phyloP scores from a whole-genome alignment of 2,329 filamentous ascomycete genomes.

The Colletotrichum brevisporum region DNA sequence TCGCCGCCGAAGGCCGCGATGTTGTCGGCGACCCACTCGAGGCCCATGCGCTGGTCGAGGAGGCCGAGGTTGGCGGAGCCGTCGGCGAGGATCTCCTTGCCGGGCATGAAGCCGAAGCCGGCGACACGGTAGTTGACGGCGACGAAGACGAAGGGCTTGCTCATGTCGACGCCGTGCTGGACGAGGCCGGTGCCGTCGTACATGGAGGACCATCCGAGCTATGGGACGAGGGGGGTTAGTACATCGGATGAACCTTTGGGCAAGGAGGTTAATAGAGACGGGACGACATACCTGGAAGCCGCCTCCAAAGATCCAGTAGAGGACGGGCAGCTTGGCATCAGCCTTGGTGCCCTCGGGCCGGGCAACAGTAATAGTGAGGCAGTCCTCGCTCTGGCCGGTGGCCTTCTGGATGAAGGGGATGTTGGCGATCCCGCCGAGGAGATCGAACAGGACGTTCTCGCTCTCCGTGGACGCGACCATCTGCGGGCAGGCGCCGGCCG shows the following conservation, averaged over 20 bases:
- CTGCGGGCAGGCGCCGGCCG: conserved; percentile 70
- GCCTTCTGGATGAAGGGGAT: conserved; percentile 60
- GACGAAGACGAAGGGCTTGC: conserved; percentile 74
- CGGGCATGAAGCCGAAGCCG: conserved; percentile 73
- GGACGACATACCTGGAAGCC: conserved; percentile 54
- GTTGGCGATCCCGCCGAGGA: conserved; percentile 56
- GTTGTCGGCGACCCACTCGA: conserved; percentile 76
- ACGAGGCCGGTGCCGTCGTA: conserved; percentile 56
- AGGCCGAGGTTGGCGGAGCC: conserved; percentile 72
- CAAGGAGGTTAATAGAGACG: neutral
- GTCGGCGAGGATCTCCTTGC: conserved; percentile 67
- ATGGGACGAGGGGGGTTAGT: neutral
- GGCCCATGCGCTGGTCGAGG: conserved; percentile 70
- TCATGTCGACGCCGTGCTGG: conserved; percentile 52
- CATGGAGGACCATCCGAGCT: conserved; percentile 49
- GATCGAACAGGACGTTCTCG: conserved; percentile 49
- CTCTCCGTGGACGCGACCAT: conserved; percentile 54
- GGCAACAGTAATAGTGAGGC: conserved; percentile 63
- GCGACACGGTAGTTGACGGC: conserved; percentile 75
- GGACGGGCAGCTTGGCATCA: conserved; percentile 64
- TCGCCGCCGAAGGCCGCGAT: conserved; percentile 77
- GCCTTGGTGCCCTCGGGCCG: conserved; percentile 59
- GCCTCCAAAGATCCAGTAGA: conserved; percentile 72
- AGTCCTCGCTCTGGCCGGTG: conserved; percentile 64
- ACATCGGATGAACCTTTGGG: neutral